Percentiles rank a stretch among this genome's conserved stretches.
These are phyloP conservation scores for Aotearoamyces nothofagi DNA, from an alignment of 2,329 filamentous ascomycete genomes.

Conservation along the genomic window DNA sequence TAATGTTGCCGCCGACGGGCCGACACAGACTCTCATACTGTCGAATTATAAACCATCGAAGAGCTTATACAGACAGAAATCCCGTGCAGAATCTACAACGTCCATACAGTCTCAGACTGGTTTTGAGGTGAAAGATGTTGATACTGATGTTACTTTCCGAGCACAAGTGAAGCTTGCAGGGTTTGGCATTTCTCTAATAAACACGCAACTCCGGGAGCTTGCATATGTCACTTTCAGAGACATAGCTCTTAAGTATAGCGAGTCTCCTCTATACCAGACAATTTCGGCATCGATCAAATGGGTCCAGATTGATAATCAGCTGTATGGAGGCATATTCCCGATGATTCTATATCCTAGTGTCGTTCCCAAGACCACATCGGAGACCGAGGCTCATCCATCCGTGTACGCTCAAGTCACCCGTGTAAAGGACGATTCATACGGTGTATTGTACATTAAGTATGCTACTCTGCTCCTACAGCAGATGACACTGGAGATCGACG, in stretches of 20 bases:
- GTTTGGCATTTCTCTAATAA: slow-evolving; percentile 86
- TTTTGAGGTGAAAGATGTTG: slow-evolving; percentile 89
- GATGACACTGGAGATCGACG: slow-evolving; percentile 95
- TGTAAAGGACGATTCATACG: slow-evolving; percentile 97
- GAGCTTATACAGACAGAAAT: slow-evolving; percentile 66
- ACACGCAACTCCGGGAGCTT: slow-evolving; percentile 78
- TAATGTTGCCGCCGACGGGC: slow-evolving; percentile 88
- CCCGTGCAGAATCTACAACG: slow-evolving; percentile 33
- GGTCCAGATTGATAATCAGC: slow-evolving; percentile 97
- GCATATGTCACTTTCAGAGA: slow-evolving; percentile 89
- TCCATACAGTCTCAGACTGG: slow-evolving; percentile 44
- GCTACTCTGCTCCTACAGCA: slow-evolving; percentile 87
- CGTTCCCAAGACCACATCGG: slow-evolving; percentile 89
- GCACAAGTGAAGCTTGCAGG: slow-evolving; percentile 81
- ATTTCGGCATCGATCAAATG: slow-evolving; percentile 86
- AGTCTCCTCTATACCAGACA: slow-evolving; percentile 89
- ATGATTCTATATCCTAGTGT: slow-evolving; percentile 96
- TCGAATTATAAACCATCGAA: slow-evolving; percentile 89
- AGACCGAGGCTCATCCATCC: slow-evolving; percentile 92
- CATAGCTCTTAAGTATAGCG: slow-evolving; percentile 78
- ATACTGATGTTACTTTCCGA: slow-evolving; percentile 76
- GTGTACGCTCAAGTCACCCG: slow-evolving; percentile 82
- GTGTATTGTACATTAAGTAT: slow-evolving; percentile 97
- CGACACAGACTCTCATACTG: slow-evolving; percentile 84
- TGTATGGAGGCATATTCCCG: slow-evolving; percentile 96